A percentile compares a stretch with the other conserved stretches of the same genome.
These are phyloP conservation scores for Cyphellophora attinorum DNA, from an alignment of 2,329 filamentous ascomycete genomes.

Conservation along the genomic window DNA sequence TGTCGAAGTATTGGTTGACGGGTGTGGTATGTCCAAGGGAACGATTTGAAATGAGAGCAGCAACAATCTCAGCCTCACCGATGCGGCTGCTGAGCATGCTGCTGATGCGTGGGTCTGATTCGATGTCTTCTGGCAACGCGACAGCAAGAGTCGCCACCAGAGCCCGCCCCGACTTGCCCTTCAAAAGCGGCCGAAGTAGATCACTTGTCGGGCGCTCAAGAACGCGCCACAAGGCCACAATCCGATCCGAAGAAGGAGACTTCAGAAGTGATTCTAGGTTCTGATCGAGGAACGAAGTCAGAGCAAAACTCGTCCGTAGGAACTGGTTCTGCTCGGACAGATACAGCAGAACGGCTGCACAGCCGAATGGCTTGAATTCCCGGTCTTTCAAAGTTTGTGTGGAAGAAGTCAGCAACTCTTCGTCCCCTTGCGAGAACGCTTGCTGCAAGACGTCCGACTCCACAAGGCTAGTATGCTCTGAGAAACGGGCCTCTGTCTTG, in stretches of 20 bases:
- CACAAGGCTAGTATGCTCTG: constrained; percentile 16
- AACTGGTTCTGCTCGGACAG: constrained; percentile 33
- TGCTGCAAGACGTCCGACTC: constrained; percentile 2
- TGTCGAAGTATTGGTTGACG: neutral
- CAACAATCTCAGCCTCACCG: neutral
- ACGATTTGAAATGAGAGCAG: neutral
- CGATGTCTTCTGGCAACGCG: neutral
- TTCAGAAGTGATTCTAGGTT: constrained; percentile 51
- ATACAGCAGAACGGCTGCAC: constrained; percentile 48
- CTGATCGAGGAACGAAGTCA: constrained; percentile 44
- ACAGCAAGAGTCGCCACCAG: constrained; percentile 15
- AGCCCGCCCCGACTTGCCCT: constrained; percentile 14
- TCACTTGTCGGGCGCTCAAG: neutral
- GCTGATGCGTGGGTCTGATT: neutral
- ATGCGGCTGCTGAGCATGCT: neutral
- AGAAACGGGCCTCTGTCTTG: constrained; percentile 38
- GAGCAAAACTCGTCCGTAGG: constrained; percentile 17
- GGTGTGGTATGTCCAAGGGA: neutral
- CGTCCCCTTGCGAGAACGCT: constrained; percentile 5
- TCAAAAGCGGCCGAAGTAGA: neutral
- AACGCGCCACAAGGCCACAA: constrained; percentile 48
- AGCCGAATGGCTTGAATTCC: constrained; percentile 59
- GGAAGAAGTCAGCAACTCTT: constrained; percentile 34
- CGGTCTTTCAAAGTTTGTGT: constrained; percentile 41
- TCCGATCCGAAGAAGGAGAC: constrained; percentile 57